These are phyloP conservation scores for Phlyctochytrium bullatum DNA, from an alignment of 192 early-diverging fungal genomes.

Conservation along the genomic window DNA sequence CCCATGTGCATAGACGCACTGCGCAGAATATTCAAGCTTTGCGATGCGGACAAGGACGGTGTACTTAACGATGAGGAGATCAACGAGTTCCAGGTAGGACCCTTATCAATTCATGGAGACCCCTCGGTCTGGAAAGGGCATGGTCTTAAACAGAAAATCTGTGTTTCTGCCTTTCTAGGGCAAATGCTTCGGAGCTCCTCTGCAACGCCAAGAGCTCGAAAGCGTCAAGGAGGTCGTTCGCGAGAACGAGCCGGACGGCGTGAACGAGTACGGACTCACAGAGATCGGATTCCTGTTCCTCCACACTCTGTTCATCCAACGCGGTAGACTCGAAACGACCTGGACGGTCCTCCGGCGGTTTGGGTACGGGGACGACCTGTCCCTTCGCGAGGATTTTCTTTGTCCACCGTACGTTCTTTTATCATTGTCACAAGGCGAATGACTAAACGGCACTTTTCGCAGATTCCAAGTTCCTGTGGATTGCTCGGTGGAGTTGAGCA, in stretches of 20 bases:
- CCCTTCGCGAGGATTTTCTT: constrained; percentile 87
- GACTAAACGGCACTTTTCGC: constrained; percentile 1
- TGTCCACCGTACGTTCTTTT: constrained; percentile 71
- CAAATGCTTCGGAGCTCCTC: constrained; percentile 95
- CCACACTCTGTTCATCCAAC: constrained; percentile 95
- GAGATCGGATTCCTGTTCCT: constrained; percentile 90
- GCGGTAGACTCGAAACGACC: constrained; percentile 95
- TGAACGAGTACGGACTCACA: constrained; percentile 83
- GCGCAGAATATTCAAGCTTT: constrained; percentile 90
- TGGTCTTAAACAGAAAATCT: not conserved
- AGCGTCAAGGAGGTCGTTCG: constrained; percentile 93
- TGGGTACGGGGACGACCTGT: constrained; percentile 95
- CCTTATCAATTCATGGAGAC: not conserved
- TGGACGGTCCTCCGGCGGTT: constrained; percentile 97
- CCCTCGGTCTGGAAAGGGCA: not conserved
- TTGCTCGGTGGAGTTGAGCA: constrained; percentile 91
- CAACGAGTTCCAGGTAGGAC: constrained; percentile 87
- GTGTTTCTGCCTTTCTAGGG: not conserved
- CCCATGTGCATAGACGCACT: constrained; percentile 88
- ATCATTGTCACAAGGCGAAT: not conserved
- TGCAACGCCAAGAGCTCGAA: constrained; percentile 94
- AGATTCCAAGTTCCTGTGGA: constrained; percentile 86
- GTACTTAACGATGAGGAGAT: constrained; percentile 90
- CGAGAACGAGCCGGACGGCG: constrained; percentile 84
- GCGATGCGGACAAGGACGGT: constrained; percentile 93